phyloP scores from a whole-genome alignment of 148 eudicot genomes.

The Mesembryanthemum crystallinum region DNA sequence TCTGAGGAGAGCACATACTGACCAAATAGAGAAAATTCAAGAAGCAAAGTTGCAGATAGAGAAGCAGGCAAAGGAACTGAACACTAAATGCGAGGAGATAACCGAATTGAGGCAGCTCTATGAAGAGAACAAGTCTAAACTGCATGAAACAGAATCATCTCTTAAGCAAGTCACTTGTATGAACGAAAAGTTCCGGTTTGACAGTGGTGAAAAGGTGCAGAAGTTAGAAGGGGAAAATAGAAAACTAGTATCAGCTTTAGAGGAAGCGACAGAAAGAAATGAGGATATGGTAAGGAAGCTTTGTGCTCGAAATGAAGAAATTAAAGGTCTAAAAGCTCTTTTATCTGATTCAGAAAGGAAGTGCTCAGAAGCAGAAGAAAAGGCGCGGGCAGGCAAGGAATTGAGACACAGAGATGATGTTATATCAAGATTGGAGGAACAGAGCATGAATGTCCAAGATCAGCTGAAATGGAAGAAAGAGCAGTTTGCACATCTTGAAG shows the following conservation, averaged over 20 bases:
- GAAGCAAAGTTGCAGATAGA: conserved; percentile 51
- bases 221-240: conserved; percentile 55
- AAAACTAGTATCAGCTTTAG: conserved; percentile 52
- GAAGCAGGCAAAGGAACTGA: conserved; percentile 44
- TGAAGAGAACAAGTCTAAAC: conserved; percentile 43
- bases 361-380: conserved; percentile 44
- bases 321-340: conserved; percentile 44
- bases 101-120: conserved; percentile 45
- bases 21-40: conserved; percentile 40
- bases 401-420: conserved; percentile 48
- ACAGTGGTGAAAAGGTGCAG: conserved; percentile 47
- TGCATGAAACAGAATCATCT: conserved; percentile 44
- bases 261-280: conserved; percentile 46
- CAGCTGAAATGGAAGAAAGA: conserved; percentile 76
- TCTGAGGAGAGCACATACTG: conserved; percentile 51
- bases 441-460: conserved; percentile 43
- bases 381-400: conserved; percentile 37
- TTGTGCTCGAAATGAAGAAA: conserved; percentile 41
- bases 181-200: conserved; percentile 47
- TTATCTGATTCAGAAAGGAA: conserved; percentile 43
- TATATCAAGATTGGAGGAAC: conserved; percentile 56
- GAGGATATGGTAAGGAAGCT: conserved; percentile 41
- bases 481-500: conserved; percentile 78
- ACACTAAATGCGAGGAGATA: conserved; percentile 49
- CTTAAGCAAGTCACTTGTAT: conserved; percentile 45